Evolutionary conservation across 1,284 basidiomycete species (phyloP), one percentile per base, ranked within the genome.

Genomic region (Apiotrichum sp.): DNA sequence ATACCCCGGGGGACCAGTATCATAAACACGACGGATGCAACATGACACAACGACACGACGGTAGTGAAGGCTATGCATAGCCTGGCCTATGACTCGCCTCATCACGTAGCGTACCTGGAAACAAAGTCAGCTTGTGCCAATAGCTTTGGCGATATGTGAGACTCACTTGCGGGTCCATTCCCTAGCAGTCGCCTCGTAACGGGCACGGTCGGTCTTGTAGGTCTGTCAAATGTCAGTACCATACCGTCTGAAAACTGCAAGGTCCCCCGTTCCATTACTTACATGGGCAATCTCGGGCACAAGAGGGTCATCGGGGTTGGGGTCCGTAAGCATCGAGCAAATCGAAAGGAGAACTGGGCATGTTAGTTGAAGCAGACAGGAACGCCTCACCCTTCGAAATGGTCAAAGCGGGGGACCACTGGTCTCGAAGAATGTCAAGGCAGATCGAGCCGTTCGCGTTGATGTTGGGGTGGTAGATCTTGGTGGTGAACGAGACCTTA

Each of bases 401-500:
- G 58, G 96, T 98, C 79, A 98, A 81, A 47, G 96, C 96, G 50
- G 96, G 96, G 63, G 89, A 93, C 93, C 93, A 97, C 76, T 96
- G 93, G 78, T 97, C 93, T 79, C 91, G 84, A 75, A 97, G 80
- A 73, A 97, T 97, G 78, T 97, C 96, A 68, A 99, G 81, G 78
- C 96, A 99, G 79, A 99, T 98, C 66, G 91, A 93, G 49, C 96
- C 96, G 70, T 80, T 80, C 61, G 78, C 75, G 72, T 95, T 81
- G 76, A 81, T 80, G 71, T 82, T 82, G 41, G 80, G 80, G 74
- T 82, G 81, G 70, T 99, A 98, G 80, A 98, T 96, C 86, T 96
- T 96, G 61, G 95, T 98, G 65, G 98, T 79, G 81, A 98, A 99
- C 62, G 96, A 84, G 80, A 98, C 92, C 84, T 98, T 98, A 77